Conservation (phyloP, 1,284 basidiomycete species). For the Cerioporus squamosus region DNA sequence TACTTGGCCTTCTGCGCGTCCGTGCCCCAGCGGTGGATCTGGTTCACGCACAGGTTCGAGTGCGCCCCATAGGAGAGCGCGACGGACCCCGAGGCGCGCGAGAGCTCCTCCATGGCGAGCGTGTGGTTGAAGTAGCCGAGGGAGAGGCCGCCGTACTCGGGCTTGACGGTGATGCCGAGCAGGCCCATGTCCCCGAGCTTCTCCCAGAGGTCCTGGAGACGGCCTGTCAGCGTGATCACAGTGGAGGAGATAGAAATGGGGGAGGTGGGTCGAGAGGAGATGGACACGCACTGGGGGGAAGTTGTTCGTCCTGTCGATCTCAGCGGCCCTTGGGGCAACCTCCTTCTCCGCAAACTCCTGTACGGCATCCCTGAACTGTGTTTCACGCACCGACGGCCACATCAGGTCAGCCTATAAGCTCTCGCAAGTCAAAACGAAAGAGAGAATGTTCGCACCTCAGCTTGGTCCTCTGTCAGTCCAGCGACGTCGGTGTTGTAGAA, state of each 20-base stretch:
- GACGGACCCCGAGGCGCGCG: slow-evolving; percentile 87
- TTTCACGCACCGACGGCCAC: background rate
- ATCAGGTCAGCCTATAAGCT: background rate
- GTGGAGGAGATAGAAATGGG: too few relatives aligned
- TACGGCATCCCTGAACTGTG: slow-evolving; percentile 81
- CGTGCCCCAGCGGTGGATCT: slow-evolving; percentile 89
- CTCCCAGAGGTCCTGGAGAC: slow-evolving; percentile 79
- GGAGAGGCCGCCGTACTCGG: slow-evolving; percentile 79
- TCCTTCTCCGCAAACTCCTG: slow-evolving; percentile 79
- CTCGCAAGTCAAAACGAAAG: background rate
- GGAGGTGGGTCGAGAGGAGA: background rate
- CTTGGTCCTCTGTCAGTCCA: slow-evolving; percentile 84
- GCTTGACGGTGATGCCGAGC: slow-evolving; percentile 82
- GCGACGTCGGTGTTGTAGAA: slow-evolving; percentile 80
- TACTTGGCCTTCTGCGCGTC: slow-evolving; percentile 87
- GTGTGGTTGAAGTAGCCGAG: slow-evolving; percentile 89
- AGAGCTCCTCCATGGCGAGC: slow-evolving; percentile 92
- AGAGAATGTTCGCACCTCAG: slow-evolving; percentile 70
- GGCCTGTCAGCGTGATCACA: slow-evolving; percentile 2
- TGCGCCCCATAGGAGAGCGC: slow-evolving; percentile 95
- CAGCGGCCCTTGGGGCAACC: slow-evolving; percentile 80
- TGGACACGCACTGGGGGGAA: slow-evolving; percentile 62
- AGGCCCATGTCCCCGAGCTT: slow-evolving; percentile 89
- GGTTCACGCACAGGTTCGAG: slow-evolving; percentile 90
- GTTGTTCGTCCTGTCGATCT: slow-evolving; percentile 83